Evolutionary conservation across 345 rosid genomes (phyloP).

Genomic region (Camelina neglecta): DNA sequence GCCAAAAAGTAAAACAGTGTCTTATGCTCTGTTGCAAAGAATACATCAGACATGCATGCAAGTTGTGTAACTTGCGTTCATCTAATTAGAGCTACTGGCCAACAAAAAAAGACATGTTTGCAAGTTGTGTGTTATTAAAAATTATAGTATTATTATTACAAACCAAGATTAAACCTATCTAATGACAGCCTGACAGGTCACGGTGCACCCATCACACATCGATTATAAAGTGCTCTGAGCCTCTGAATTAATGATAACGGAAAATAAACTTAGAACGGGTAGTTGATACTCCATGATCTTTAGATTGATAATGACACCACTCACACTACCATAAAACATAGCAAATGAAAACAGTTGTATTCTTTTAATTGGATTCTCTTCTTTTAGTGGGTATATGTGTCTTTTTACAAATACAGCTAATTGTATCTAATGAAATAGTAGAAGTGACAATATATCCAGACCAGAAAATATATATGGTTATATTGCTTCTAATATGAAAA

Average conservation of each 20-base stretch:
- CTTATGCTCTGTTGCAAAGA: constrained; percentile 13
- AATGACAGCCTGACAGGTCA: not conserved
- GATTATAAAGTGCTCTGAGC: not conserved
- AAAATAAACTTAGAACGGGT: not conserved
- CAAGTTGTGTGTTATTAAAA: constrained; percentile 13
- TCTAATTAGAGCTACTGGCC: not conserved
- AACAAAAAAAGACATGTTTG: constrained; percentile 14
- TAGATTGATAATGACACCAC: constrained; percentile 17
- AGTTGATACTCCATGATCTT: constrained; percentile 2
- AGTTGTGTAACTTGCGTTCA: constrained; percentile 9
- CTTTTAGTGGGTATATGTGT: not conserved
- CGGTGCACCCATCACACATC: not conserved
- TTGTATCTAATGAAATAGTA: not conserved
- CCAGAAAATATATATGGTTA: too few relatives aligned
- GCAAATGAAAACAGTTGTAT: not conserved
- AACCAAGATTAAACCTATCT: not conserved
- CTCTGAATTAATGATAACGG: too few relatives aligned
- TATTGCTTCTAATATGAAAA: too few relatives aligned
- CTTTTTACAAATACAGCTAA: constrained; percentile 2
- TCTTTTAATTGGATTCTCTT: not conserved
- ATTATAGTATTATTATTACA: not conserved
- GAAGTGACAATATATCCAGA: too few relatives aligned
- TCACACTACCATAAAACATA: not conserved
- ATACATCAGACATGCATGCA: constrained; percentile 26
- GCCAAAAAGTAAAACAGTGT: constrained; percentile 15